A percentile compares a stretch with the other conserved stretches of the same genome.
These are phyloP conservation scores for Chaetomiaceae sp. DNA, from an alignment of 2,329 filamentous ascomycete species.

Conservation along the genomic window DNA sequence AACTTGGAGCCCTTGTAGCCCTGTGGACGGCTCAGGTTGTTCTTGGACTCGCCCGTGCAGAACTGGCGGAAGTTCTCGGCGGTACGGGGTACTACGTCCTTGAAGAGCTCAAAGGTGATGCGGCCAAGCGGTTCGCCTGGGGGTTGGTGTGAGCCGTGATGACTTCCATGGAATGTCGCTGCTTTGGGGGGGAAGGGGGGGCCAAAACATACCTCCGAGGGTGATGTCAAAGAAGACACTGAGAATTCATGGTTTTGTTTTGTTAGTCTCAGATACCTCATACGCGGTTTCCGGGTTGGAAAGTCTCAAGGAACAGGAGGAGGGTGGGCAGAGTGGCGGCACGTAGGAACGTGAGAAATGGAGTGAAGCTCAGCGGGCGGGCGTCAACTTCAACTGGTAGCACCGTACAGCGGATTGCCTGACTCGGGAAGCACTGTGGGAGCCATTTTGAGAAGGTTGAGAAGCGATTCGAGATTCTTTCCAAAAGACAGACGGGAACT, in stretches of 20 bases:
- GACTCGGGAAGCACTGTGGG: slow-evolving; percentile 27
- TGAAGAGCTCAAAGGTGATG: slow-evolving; percentile 87
- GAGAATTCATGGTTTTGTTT: no score
- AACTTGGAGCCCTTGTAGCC: slow-evolving; percentile 96
- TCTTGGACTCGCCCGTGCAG: slow-evolving; percentile 89
- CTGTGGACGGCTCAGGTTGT: slow-evolving; percentile 68
- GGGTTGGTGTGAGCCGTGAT: background rate
- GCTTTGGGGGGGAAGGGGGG: background rate
- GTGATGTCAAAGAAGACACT: slow-evolving; percentile 43
- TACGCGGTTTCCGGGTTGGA: no score
- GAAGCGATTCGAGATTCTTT: background rate
- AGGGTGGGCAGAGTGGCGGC: no score
- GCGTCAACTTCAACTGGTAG: no score
- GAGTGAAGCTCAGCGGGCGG: no score
- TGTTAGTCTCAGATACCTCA: background rate
- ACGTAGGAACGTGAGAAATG: no score
- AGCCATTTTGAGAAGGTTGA: slow-evolving; percentile 18
- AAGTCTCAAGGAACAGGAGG: no score
- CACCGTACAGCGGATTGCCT: slow-evolving; percentile 29
- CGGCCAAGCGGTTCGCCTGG: slow-evolving; percentile 79
- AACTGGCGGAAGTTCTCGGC: slow-evolving; percentile 97
- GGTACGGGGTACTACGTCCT: slow-evolving; percentile 76
- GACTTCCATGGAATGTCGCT: background rate
- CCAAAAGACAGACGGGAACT: no score
- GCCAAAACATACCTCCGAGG: slow-evolving; percentile 67